Conservation (phyloP, 2,329 filamentous ascomycete species). For the Fusarium armeniacum region DNA sequence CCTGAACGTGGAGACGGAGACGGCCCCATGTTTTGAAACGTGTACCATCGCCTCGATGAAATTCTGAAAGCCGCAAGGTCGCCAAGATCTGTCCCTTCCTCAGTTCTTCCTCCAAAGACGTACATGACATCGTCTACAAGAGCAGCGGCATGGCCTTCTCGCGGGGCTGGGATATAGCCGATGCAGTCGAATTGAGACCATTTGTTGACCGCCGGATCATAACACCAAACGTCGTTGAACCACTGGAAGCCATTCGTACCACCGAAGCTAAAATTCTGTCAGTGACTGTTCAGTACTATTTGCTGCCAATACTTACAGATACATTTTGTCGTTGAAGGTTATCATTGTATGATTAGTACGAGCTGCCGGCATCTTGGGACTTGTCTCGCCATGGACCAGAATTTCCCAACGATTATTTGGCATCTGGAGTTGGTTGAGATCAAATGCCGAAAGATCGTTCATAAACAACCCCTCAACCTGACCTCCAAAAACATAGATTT, state of each 20-base stretch:
- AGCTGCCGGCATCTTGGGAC: conserved; percentile 77
- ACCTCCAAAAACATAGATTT: conserved; percentile 97
- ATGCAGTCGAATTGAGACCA: conserved; percentile 96
- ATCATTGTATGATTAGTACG: conserved; percentile 96
- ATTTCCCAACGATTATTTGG: conserved; percentile 95
- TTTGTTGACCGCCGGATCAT: conserved; percentile 83
- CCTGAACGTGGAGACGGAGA: conserved; percentile 94
- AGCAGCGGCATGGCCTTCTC: conserved; percentile 94
- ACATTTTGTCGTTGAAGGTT: conserved; percentile 93
- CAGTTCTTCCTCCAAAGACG: conserved; percentile 94
- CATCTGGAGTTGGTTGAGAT: conserved; percentile 93
- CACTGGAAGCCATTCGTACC: conserved; percentile 95
- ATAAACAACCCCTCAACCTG: conserved; percentile 98
- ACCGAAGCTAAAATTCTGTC: conserved; percentile 76
- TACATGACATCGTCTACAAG: conserved; percentile 99
- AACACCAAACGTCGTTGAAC: conserved; percentile 99
- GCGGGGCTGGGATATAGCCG: conserved; percentile 92
- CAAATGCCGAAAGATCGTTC: conserved; percentile 96
- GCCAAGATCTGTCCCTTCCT: conserved; percentile 91
- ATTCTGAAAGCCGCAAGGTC: conserved; percentile 86
- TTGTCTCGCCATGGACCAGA: conserved; percentile 76
- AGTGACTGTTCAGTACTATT: conserved; percentile 10
- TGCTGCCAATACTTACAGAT: conserved; percentile 74
- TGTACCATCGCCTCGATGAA: conserved; percentile 93
- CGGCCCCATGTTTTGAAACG: conserved; percentile 99